Evolutionary conservation across 352 stramenopile genomes (phyloP).

Genomic region (Globisporangium cystogenes): DNA sequence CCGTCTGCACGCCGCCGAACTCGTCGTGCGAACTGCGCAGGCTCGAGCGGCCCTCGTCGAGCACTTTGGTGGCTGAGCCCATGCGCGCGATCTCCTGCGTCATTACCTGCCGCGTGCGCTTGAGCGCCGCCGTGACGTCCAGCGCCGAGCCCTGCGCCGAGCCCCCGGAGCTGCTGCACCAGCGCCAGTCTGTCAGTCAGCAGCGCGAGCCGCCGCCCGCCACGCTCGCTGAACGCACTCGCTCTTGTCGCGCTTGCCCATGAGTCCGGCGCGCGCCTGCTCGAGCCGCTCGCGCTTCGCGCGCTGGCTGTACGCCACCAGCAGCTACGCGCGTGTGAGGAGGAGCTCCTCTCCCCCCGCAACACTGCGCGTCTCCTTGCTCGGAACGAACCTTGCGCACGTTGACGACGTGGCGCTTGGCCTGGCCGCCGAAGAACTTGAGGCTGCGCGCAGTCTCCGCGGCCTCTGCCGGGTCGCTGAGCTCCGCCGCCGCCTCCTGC

Average conservation of each 20-base stretch:
- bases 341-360: not conserved
- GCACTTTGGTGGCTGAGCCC: conserved; percentile 51
- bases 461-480: conserved; percentile 23
- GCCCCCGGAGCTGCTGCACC: not conserved
- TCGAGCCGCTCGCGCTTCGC: conserved; percentile 56
- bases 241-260: conserved; percentile 26
- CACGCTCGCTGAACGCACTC: conserved; percentile 8
- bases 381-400: conserved; percentile 41
- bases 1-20: conserved; percentile 44
- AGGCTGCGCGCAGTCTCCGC: conserved; percentile 20
- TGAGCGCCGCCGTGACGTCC: conserved; percentile 58
- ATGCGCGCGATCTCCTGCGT: conserved; percentile 69
- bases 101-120: conserved; percentile 63
- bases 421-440: conserved; percentile 20
- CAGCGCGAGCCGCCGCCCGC: too few species aligned
- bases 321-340: conserved; percentile 16
- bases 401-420: conserved; percentile 28
- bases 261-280: conserved; percentile 37
- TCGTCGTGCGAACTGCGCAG: conserved; percentile 61
- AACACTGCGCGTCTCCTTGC: not conserved
- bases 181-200: too few species aligned
- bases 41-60: conserved; percentile 57
- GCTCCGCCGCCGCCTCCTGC: conserved; percentile 42
- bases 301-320: conserved; percentile 57
- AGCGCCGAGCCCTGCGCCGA: conserved; percentile 27